Evolutionary conservation across 2,329 filamentous ascomycete genomes (phyloP).

Genomic region (Myotisia sp.): DNA sequence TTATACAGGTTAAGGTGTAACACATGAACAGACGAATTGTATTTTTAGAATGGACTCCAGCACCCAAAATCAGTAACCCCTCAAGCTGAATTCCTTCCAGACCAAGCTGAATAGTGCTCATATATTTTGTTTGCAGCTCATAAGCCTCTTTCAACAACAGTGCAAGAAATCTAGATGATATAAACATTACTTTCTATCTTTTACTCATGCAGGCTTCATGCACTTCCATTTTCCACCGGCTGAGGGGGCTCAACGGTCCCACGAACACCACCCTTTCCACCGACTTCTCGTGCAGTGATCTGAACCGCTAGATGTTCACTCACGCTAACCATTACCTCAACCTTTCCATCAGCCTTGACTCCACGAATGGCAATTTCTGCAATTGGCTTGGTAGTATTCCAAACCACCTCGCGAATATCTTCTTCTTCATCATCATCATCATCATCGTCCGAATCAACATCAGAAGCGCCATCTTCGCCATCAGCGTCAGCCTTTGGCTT

Average conservation of each 20-base stretch:
- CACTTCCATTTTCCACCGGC: conserved; percentile 20
- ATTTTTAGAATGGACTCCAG: too few species aligned
- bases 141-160: too few species aligned
- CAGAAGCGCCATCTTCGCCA: conserved; percentile 45
- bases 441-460: conserved; percentile 47
- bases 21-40: too few species aligned
- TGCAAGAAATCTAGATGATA: too few species aligned
- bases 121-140: too few species aligned
- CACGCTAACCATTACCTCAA: conserved; percentile 89
- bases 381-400: conserved; percentile 71
- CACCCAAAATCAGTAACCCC: too few species aligned
- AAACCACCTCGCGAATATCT: conserved; percentile 77
- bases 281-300: conserved; percentile 70
- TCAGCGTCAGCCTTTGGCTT: conserved; percentile 48
- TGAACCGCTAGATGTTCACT: conserved; percentile 64
- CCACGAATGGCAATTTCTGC: conserved; percentile 74
- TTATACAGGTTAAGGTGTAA: too few species aligned
- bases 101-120: too few species aligned
- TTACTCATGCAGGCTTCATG: not conserved
- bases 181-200: not conserved
- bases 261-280: conserved; percentile 70
- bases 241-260: conserved; percentile 39
- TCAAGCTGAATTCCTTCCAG: too few species aligned
- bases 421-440: conserved; percentile 62
- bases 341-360: conserved; percentile 75